Base-by-base conservation (phyloP, 345 rosid genomes). In the Brassica incana region DNA sequence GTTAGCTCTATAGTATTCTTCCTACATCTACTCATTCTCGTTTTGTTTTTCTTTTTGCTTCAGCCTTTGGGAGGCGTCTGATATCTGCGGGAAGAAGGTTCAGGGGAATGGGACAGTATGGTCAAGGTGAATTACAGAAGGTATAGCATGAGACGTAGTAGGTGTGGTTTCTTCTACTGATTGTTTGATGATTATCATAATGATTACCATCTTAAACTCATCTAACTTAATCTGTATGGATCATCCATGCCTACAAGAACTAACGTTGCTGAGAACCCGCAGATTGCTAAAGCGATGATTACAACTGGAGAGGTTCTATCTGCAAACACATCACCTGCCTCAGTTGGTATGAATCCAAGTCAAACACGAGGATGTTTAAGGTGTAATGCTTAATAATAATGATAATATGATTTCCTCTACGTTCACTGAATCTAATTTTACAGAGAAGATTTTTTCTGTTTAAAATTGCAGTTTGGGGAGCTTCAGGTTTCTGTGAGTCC, bases 41-140 rank as follows among this genome's bases (percentile, higher is more conserved):
- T 75, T 73, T 81, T 38, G 9, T 66, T 82, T 82, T 73, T 56
- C 65, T 62, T 40, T 48, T 70, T 63, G 38, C 84, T 85, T 84
- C 84, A 92, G 99, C 97, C 75, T 77, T 92, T 66, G 99, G 99
- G 58, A 90, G 79, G 82, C 97, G 99, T 71, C 80, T 95, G 74
- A 11, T 88, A 71, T 80, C 95, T 74, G 86, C 95, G 43, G 99
- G 99, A 62, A 91, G 87, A 85, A 91, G 95, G 84, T 95, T 92
- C 80, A 90, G 87, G 43, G 84, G 94, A 58, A 92, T 92, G 95
- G 99, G 99, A 79, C 97, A 87, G 84, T 92, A 89, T 81, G 97
- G 97, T 77, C 85, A 90, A 84, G 99, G 99, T 73, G 99, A 95
- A 83, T 78, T 91, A 68, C 91, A 87, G 66, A 88, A 88, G 97